These are phyloP conservation scores for Orbilia quercus DNA, from an alignment of 2,329 filamentous ascomycete genomes.

Conservation along the genomic window DNA sequence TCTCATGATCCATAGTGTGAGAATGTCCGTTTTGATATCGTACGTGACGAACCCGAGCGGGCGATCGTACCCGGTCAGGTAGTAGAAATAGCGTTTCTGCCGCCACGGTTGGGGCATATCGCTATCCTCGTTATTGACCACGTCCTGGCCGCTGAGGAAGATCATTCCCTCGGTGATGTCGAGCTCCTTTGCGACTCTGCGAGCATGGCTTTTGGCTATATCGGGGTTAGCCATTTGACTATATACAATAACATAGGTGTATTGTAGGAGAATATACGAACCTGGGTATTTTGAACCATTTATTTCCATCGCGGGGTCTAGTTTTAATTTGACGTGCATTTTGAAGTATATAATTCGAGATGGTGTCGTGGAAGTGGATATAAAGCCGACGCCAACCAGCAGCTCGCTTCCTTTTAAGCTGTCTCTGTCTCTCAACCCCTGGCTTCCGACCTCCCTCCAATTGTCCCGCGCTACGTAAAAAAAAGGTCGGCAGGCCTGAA, in stretches of 20 bases:
- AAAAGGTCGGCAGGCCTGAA: conserved; percentile 23
- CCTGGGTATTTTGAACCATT: conserved; percentile 38
- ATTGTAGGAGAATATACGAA: conserved; percentile 2
- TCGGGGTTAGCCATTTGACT: no score
- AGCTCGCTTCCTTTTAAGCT: conserved; percentile 43
- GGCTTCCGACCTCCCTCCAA: no score
- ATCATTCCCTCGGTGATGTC: conserved; percentile 67
- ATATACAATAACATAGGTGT: no score
- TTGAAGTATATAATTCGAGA: no score
- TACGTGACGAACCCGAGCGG: conserved; percentile 70
- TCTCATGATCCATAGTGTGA: conserved; percentile 72
- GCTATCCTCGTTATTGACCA: conserved; percentile 69
- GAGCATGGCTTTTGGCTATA: conserved; percentile 68
- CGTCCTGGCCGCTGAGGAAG: conserved; percentile 69
- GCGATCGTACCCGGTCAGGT: conserved; percentile 69
- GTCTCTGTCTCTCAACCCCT: no score
- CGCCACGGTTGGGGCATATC: conserved; percentile 70
- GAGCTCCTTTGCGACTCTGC: conserved; percentile 65
- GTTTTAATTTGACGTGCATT: conserved; percentile 8
- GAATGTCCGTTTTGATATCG: conserved; percentile 70
- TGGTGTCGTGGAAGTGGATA: no score
- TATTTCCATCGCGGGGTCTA: background rate
- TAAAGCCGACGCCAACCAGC: conserved; percentile 8
- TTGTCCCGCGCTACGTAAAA: background rate
- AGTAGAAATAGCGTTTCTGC: conserved; percentile 73